Conservation (phyloP, 305 asterid genomes). For the Rubia tinctorum region DNA sequence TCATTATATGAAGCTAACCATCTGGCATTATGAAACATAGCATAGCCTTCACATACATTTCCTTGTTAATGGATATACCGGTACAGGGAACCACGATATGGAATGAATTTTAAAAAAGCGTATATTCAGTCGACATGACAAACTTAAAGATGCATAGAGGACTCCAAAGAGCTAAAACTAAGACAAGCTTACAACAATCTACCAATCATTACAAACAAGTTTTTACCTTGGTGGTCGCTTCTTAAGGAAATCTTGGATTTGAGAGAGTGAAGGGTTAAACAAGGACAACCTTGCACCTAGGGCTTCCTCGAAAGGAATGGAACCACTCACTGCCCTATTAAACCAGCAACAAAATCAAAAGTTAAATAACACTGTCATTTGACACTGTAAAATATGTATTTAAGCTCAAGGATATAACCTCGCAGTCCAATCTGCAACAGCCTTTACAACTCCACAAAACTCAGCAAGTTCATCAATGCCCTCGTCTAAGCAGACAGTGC, state of each 20-base stretch:
- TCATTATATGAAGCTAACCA: not conserved
- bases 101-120: not conserved
- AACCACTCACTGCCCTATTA: conserved; percentile 89
- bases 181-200: not conserved
- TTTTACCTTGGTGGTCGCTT: conserved; percentile 80
- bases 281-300: conserved; percentile 83
- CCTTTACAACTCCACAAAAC: conserved; percentile 94
- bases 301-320: conserved; percentile 93
- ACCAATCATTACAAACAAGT: conserved; percentile 3
- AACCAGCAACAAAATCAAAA: not conserved
- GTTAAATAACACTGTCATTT: not conserved
- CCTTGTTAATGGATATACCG: too few species aligned
- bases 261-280: conserved; percentile 70
- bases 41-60: too few species aligned
- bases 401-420: conserved; percentile 37
- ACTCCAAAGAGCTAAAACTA: not conserved
- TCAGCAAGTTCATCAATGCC: conserved; percentile 98
- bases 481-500: conserved; percentile 95
- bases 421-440: conserved; percentile 96
- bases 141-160: not conserved
- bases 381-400: not conserved
- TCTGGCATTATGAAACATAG: too few species aligned
- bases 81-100: not conserved
- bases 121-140: not conserved
- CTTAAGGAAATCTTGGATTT: conserved; percentile 74